Conservation (phyloP, 2,329 filamentous ascomycete species). For the Trichothecium roseum region DNA sequence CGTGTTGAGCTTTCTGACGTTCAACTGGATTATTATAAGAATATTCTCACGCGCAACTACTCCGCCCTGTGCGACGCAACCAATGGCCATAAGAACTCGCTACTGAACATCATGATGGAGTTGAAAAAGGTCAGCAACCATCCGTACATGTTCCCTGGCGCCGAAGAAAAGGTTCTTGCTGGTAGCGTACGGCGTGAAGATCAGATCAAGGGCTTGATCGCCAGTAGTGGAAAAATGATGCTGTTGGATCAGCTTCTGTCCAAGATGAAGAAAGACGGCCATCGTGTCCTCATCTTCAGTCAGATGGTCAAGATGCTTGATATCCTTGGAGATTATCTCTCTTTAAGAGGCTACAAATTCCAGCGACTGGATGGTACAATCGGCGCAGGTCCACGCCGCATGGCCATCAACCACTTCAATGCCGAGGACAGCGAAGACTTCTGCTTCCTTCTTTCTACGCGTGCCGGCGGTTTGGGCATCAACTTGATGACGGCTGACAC, state of each 20-base stretch:
- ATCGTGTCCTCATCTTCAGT: slow-evolving; percentile 95
- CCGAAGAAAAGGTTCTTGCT: slow-evolving; percentile 78
- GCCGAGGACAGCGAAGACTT: slow-evolving; percentile 94
- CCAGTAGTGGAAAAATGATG: slow-evolving; percentile 99
- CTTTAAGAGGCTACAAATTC: slow-evolving; percentile 86
- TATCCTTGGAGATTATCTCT: slow-evolving; percentile 88
- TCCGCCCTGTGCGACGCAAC: slow-evolving; percentile 84
- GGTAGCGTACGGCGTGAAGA: slow-evolving; percentile 79
- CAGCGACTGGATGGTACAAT: slow-evolving; percentile 95
- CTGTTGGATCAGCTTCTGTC: slow-evolving; percentile 87
- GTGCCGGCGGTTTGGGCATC: slow-evolving; percentile 95
- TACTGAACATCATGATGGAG: slow-evolving; percentile 99
- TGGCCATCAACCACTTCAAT: slow-evolving; percentile 98
- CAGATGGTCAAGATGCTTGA: slow-evolving; percentile 99
- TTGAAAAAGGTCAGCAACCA: slow-evolving; percentile 99
- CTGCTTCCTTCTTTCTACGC: slow-evolving; percentile 88
- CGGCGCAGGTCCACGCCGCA: slow-evolving; percentile 72
- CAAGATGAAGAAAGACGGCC: slow-evolving; percentile 86
- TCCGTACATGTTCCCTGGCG: slow-evolving; percentile 93
- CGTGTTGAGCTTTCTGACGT: slow-evolving; percentile 94
- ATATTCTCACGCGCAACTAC: slow-evolving; percentile 95
- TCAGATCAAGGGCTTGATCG: slow-evolving; percentile 83
- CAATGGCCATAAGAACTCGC: slow-evolving; percentile 83
- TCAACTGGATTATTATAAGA: slow-evolving; percentile 97
- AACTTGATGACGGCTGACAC: slow-evolving; percentile 99